Conservation (phyloP, 2,329 filamentous ascomycete species). For the Neocucurbitaria cava region DNA sequence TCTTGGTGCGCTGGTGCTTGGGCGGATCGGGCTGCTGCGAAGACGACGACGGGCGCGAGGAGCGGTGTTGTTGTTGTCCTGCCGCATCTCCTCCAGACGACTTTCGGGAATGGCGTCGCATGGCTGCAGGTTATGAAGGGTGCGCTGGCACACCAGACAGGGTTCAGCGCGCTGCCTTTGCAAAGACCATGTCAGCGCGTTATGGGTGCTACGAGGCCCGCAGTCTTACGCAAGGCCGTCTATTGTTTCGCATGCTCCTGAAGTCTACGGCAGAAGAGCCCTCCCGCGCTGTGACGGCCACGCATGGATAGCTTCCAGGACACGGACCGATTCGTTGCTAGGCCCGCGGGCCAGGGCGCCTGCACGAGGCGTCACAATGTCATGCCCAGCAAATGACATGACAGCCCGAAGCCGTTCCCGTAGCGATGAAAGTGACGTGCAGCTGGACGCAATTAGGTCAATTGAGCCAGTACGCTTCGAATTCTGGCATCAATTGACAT, state of each 20-base stretch:
- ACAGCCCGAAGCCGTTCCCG: not conserved
- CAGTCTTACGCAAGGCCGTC: slow-evolving; percentile 17
- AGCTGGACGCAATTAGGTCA: not conserved
- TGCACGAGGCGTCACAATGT: slow-evolving; percentile 21
- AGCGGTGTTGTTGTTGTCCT: slow-evolving; percentile 14
- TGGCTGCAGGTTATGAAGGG: slow-evolving; percentile 16
- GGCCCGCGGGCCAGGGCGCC: slow-evolving; percentile 11
- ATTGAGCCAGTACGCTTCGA: not conserved
- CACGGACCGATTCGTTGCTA: slow-evolving; percentile 18
- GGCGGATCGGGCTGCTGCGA: slow-evolving; percentile 23
- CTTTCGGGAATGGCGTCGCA: slow-evolving; percentile 23
- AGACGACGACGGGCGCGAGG: slow-evolving; percentile 1
- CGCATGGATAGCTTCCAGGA: slow-evolving; percentile 10
- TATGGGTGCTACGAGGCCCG: slow-evolving; percentile 29
- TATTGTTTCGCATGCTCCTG: slow-evolving; percentile 16
- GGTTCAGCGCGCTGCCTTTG: slow-evolving; percentile 21
- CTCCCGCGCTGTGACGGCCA: slow-evolving; percentile 15
- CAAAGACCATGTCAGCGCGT: slow-evolving; percentile 21
- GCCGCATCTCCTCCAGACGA: slow-evolving; percentile 22
- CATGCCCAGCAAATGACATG: slow-evolving; percentile 2
- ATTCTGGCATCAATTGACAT: not conserved
- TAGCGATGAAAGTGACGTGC: slow-evolving; percentile 1
- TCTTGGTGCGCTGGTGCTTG: slow-evolving; percentile 36
- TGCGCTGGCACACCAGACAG: slow-evolving; percentile 29
- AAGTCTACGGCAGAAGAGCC: slow-evolving; percentile 10